phyloP scores from a whole-genome alignment of 1,284 basidiomycete genomes.

The Austroboletus niveus region DNA sequence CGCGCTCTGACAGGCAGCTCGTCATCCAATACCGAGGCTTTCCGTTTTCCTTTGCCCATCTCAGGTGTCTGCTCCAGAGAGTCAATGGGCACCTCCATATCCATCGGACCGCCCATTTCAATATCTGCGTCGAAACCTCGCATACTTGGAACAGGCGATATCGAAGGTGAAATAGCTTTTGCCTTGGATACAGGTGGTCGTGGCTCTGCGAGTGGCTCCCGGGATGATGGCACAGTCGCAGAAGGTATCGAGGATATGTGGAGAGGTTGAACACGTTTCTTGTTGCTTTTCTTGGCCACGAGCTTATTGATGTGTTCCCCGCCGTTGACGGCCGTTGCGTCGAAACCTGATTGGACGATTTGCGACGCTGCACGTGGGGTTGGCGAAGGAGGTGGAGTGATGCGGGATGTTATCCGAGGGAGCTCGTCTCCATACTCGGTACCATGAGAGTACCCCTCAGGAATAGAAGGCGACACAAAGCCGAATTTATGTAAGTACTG shows the following conservation, averaged over 20 bases:
- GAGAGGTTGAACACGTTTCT: slow-evolving; percentile 63
- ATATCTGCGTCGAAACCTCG: slow-evolving; percentile 33
- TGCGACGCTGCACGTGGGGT: slow-evolving; percentile 32
- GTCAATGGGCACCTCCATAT: slow-evolving; percentile 38
- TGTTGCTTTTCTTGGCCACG: slow-evolving; percentile 70
- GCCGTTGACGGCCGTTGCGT: slow-evolving; percentile 34
- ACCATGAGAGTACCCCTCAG: slow-evolving; percentile 64
- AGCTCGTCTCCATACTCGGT: slow-evolving; percentile 29
- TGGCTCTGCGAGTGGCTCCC: slow-evolving; percentile 12
- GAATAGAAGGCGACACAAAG: slow-evolving; percentile 62
- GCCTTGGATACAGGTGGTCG: slow-evolving; percentile 19
- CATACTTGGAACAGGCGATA: slow-evolving; percentile 27
- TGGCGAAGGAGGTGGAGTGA: slow-evolving; percentile 51
- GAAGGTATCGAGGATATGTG: slow-evolving; percentile 40
- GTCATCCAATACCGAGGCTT: slow-evolving; percentile 47
- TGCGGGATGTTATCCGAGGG: slow-evolving; percentile 32
- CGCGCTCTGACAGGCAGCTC: slow-evolving; percentile 46
- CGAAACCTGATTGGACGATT: slow-evolving; percentile 39
- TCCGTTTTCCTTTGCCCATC: slow-evolving; percentile 46
- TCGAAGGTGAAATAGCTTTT: slow-evolving; percentile 23
- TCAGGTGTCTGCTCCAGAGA: slow-evolving; percentile 28
- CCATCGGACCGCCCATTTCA: slow-evolving; percentile 29
- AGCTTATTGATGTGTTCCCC: slow-evolving; percentile 68
- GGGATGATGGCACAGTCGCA: slow-evolving; percentile 17
- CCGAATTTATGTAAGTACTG: slow-evolving; percentile 79